Conservation (phyloP, 164 flowering plant species). For the Santalum album region DNA sequence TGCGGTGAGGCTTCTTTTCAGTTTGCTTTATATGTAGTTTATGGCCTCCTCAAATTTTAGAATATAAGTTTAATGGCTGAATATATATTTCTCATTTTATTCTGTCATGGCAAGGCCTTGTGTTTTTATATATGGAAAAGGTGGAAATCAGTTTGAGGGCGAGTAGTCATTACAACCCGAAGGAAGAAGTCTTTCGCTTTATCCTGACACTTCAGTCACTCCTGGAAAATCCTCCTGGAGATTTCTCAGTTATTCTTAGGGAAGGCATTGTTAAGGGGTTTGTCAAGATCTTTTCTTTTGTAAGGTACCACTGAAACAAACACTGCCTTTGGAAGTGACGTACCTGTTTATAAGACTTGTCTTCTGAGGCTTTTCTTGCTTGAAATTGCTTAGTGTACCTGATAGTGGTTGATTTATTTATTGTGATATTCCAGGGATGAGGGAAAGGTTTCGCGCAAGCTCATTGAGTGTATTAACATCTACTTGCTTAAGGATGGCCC, state of each 20-base stretch:
- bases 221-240: slow-evolving; percentile 91
- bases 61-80: too few species aligned
- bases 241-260: slow-evolving; percentile 56
- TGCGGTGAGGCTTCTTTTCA: slow-evolving; percentile 42
- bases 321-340: slow-evolving; percentile 4
- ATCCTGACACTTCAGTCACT: slow-evolving; percentile 74
- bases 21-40: background rate
- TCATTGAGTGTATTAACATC: slow-evolving; percentile 77
- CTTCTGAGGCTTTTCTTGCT: background rate
- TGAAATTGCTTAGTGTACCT: slow-evolving; percentile 5
- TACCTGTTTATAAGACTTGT: background rate
- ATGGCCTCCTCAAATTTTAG: too few species aligned
- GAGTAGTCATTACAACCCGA: slow-evolving; percentile 30
- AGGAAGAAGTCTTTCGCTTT: slow-evolving; percentile 67
- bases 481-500: slow-evolving; percentile 86
- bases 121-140: slow-evolving; percentile 57
- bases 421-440: slow-evolving; percentile 54
- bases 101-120: slow-evolving; percentile 36
- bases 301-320: slow-evolving; percentile 34
- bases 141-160: slow-evolving; percentile 41
- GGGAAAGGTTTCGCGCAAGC: slow-evolving; percentile 74
- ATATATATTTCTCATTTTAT: background rate
- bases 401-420: slow-evolving; percentile 2
- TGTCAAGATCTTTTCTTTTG: slow-evolving; percentile 41
- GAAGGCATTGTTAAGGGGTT: slow-evolving; percentile 58